Evolutionary conservation across 331 rosid species (phyloP), one percentile per base, ranked within the genome.

Genomic region (Prunus yedoensis): DNA sequence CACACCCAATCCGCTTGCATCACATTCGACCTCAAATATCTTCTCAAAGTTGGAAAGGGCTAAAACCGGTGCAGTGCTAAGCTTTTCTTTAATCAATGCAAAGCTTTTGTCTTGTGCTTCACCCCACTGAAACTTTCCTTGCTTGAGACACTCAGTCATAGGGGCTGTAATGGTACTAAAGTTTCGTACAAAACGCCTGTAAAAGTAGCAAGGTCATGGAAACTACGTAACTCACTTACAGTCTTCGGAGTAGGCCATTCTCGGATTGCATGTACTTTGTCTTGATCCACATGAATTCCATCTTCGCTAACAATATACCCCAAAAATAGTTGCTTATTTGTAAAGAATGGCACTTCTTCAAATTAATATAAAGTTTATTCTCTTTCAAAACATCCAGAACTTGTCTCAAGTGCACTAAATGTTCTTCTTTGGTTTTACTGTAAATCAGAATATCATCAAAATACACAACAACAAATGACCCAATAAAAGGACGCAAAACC

Each of bases 331-430:
- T n/a, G 10, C 27, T 57, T 72, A 10, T 8, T 38, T 10, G 20
- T 18, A 25, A 51, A 41, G 2, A 72, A 72, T 1, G 54, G 5
- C 54, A 70, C 64, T 70, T 56, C 25, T 72, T 72, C 15, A 72
- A 13, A 12, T 72, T 72, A 7, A 57, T 5, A 8, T 54, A 14
- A 2, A 17, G n/a, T 46, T 72, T 14, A 3, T 25, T 38, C 2
- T 14, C n/a, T 2, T 57, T 38, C 2, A 41, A 12, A 3, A 20
- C 32, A 10, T 3, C 52, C 9, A 72, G n/a, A 14, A 72, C 66
- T 17, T 41, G 10, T 0, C 20, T 0, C 16, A 56, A 18, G 17
- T 57, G 66, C 1, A 7, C 4, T 11, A 71, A 3, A 13, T 68
- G 28, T 1, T 38, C 66, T 21, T 57, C 27, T 15, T 13, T 23